phyloP scores from a whole-genome alignment of 306 rosid genomes.

The Cajanus cajan region DNA sequence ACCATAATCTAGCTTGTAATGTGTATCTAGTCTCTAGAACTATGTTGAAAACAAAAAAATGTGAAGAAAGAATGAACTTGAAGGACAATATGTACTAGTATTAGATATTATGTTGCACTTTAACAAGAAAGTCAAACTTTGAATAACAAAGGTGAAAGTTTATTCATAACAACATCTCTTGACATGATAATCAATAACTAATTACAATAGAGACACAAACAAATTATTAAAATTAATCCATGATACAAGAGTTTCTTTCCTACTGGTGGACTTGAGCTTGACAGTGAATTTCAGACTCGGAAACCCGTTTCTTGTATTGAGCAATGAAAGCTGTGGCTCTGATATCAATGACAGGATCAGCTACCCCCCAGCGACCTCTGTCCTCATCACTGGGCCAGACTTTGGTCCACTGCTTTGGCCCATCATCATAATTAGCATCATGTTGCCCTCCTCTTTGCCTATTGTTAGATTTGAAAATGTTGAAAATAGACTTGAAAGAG shows the following conservation, averaged over 20 bases:
- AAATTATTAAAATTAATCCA: neutral
- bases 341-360: constrained; percentile 64
- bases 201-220: constrained; percentile 10
- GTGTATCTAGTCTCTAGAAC: neutral
- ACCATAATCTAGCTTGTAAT: neutral
- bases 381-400: constrained; percentile 81
- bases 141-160: constrained; percentile 6
- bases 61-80: neutral
- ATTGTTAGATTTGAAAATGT: constrained; percentile 50
- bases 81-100: neutral
- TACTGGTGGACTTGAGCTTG: constrained; percentile 40
- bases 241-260: neutral
- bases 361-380: constrained; percentile 47
- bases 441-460: constrained; percentile 23
- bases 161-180: constrained; percentile 15
- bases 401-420: constrained; percentile 32
- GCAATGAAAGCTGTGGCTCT: constrained; percentile 64
- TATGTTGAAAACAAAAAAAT: neutral
- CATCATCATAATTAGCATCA: constrained; percentile 27
- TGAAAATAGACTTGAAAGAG: constrained; percentile 50
- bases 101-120: neutral
- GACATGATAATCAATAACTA: constrained; percentile 32
- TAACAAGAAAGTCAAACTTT: neutral
- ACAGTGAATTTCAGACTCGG: constrained; percentile 52
- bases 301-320: constrained; percentile 45